These are phyloP conservation scores for Centaurea solstitialis DNA, from an alignment of 129 eudicot genomes.

Conservation along the genomic window DNA sequence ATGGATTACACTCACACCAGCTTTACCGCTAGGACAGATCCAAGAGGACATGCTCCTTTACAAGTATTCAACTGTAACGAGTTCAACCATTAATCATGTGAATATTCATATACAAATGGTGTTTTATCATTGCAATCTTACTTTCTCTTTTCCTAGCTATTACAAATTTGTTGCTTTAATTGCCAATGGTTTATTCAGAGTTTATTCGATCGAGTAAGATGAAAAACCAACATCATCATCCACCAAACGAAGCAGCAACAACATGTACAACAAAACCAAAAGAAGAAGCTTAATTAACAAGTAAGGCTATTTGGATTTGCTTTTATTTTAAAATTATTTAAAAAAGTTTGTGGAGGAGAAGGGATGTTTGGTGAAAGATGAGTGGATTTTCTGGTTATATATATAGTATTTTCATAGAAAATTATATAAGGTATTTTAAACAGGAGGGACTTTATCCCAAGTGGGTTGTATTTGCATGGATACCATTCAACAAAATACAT, in stretches of 20 bases:
- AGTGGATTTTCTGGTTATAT: background rate
- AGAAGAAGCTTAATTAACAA: background rate
- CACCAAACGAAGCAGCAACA: background rate
- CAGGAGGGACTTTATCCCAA: slow-evolving; percentile 6
- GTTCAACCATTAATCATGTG: background rate
- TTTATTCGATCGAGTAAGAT: background rate
- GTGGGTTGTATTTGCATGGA: slow-evolving; percentile 30
- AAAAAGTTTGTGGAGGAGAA: background rate
- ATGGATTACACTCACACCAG: too few species aligned
- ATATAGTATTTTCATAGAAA: background rate
- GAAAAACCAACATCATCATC: background rate
- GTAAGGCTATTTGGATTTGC: background rate
- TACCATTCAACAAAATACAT: slow-evolving; percentile 7
- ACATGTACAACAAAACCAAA: background rate
- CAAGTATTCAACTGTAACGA: background rate
- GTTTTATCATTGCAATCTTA: background rate
- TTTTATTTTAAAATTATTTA: background rate
- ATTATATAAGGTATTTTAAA: background rate
- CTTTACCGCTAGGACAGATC: too few species aligned
- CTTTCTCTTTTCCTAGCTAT: too few species aligned
- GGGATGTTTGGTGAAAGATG: background rate
- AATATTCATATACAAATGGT: background rate
- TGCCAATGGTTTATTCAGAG: background rate
- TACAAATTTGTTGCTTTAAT: background rate
- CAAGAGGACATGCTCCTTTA: too few species aligned